A percentile compares a stretch with the other conserved stretches of the same genome.
phyloP scores from a whole-genome alignment of 1,284 basidiomycete species.

The Coniferiporia sulphurascens region DNA sequence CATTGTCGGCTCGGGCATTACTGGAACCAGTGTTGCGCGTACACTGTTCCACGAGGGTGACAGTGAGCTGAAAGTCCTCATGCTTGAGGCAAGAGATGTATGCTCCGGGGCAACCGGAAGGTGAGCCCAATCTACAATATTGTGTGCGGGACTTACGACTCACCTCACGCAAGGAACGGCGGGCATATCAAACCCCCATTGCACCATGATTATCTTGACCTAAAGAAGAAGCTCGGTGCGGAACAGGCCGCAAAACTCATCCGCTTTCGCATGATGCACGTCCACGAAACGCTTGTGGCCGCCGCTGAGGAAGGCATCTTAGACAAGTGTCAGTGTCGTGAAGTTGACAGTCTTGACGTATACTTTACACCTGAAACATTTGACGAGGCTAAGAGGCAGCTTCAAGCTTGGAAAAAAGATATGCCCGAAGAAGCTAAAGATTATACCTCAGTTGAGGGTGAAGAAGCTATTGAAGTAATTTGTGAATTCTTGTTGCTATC shows the following conservation, averaged over 20 bases:
- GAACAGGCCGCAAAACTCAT: conserved; percentile 49
- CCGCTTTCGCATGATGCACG: conserved; percentile 55
- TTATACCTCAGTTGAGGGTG: conserved; percentile 37
- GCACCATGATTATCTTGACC: conserved; percentile 52
- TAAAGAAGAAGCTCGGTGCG: conserved; percentile 44
- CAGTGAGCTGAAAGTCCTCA: conserved; percentile 40
- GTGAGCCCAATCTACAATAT: conserved; percentile 31
- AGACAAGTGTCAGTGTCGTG: conserved; percentile 37
- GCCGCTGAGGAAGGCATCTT: conserved; percentile 44
- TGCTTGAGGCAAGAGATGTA: conserved; percentile 64
- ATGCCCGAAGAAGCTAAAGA: conserved; percentile 38
- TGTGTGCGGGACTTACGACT: neutral
- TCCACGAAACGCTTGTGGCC: conserved; percentile 40
- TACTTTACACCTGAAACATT: conserved; percentile 36
- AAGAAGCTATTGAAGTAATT: conserved; percentile 44
- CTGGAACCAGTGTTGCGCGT: conserved; percentile 54
- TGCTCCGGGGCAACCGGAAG: conserved; percentile 70
- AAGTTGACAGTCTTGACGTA: conserved; percentile 48
- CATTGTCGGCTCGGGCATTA: conserved; percentile 68
- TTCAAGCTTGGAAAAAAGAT: conserved; percentile 39
- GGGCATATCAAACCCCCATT: conserved; percentile 63
- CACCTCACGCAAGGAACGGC: conserved; percentile 48
- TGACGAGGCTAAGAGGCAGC: conserved; percentile 33
- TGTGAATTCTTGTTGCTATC: neutral
- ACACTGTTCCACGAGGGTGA: conserved; percentile 41